Conservation (phyloP, 2,329 filamentous ascomycete species). For the Aspergillus pseudotamarii region DNA sequence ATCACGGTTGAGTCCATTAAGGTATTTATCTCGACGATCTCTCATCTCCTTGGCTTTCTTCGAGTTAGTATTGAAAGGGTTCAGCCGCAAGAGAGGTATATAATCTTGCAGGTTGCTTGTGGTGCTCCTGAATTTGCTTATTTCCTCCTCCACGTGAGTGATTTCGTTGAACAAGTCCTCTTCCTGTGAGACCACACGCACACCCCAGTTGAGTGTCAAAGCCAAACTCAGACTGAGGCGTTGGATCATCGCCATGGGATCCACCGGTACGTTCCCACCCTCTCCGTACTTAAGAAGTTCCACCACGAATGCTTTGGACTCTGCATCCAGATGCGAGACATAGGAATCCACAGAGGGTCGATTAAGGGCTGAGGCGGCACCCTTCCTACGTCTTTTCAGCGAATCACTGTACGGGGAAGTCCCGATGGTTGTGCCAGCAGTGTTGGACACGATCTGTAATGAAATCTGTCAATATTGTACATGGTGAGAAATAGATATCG, state of each 20-base stretch:
- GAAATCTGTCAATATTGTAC: neutral
- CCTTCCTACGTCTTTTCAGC: slow-evolving; percentile 65
- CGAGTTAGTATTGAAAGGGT: slow-evolving; percentile 63
- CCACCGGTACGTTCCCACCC: slow-evolving; percentile 56
- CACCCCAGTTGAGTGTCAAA: slow-evolving; percentile 68
- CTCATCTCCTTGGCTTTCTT: slow-evolving; percentile 63
- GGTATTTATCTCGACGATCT: slow-evolving; percentile 61
- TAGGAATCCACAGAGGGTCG: slow-evolving; percentile 66
- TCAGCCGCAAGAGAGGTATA: slow-evolving; percentile 69
- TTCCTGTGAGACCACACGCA: slow-evolving; percentile 60
- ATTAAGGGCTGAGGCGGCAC: slow-evolving; percentile 66
- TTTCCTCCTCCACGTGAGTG: slow-evolving; percentile 70
- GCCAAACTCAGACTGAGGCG: slow-evolving; percentile 64
- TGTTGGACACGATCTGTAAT: slow-evolving; percentile 62
- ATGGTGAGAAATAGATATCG: neutral
- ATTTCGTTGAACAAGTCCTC: slow-evolving; percentile 71
- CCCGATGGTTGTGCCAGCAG: slow-evolving; percentile 68
- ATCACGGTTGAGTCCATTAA: slow-evolving; percentile 59
- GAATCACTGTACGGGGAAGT: slow-evolving; percentile 69
- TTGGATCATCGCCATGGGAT: slow-evolving; percentile 71
- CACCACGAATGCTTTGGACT: slow-evolving; percentile 64
- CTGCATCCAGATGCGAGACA: slow-evolving; percentile 63
- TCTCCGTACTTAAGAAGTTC: slow-evolving; percentile 63
- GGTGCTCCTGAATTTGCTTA: slow-evolving; percentile 74
- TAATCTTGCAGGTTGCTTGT: slow-evolving; percentile 83